Evolutionary conservation across 139 green algal species (phyloP), one percentile per base, ranked within the genome.

Genomic region (Ettlia oleoabundans): DNA sequence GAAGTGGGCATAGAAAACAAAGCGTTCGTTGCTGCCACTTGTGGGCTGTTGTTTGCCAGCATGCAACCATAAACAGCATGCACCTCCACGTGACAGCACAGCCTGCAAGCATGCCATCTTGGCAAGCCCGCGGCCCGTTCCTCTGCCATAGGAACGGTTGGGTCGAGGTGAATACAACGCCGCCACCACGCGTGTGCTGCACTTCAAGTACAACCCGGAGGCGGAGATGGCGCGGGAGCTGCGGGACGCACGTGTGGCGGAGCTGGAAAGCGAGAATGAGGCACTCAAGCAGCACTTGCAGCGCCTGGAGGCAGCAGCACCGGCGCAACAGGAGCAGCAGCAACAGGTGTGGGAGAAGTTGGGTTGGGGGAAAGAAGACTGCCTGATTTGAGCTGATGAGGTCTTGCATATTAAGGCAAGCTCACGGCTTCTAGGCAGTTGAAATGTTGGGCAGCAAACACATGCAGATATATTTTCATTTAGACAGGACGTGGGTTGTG

Each of bases 191-290:
- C 87, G 88, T 4, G 91, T 97, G 64, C 75, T 97, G 77, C 94
- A 97, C 86, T 78, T 96, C 52, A 86, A 89, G 78, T 80, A 81
- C 78, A 97, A 97, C 86, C 93, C 93, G 0, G 89, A 95, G 76
- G 81, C 86, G 0, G 85, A 90, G 84, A 65, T 63, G 53, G 41
- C 70, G 30, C 37, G 78, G 19, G 71, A 86, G 73, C 41, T 33
- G 22, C 33, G 82, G 6, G 66, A 87, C 3, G 53, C 78, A 5
- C 75, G 75, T 26, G 47, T 87, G n/a, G 69, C 58, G 19, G 30
- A 82, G 68, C 76, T 87, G 67, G 77, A 89, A 19, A 67, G 32
- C 71, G 86, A 87, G 47, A 87, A 87, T 61, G 76, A 37, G 18
- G 82, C 86, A 9, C 38, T 86, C 7, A 42, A 33, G 67, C 38